These are phyloP conservation scores for Lachancea sp. DNA, from an alignment of 805 yeast genomes.

Conservation along the genomic window DNA sequence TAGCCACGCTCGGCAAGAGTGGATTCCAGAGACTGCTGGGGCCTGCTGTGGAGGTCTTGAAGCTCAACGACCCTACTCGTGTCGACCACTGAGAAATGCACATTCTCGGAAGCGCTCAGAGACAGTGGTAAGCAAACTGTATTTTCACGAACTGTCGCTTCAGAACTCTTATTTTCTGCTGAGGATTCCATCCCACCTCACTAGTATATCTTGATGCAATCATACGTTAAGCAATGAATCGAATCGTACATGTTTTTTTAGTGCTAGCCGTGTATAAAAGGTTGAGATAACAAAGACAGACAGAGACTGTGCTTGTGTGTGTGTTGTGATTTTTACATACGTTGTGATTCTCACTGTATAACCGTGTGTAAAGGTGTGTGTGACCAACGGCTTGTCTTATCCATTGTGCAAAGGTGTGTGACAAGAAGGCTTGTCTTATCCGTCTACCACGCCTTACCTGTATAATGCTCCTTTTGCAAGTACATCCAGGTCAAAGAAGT, in stretches of 20 bases:
- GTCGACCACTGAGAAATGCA: conserved; percentile 8
- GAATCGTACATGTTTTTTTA: background rate
- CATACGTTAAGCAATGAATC: no score
- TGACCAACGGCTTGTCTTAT: no score
- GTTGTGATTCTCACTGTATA: no score
- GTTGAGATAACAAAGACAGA: no score
- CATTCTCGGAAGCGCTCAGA: no score
- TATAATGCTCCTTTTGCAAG: conserved; percentile 58
- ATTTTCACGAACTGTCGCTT: no score
- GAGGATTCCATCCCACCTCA: background rate
- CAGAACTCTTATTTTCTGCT: no score
- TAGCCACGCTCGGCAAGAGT: conserved; percentile 85
- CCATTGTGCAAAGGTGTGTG: no score
- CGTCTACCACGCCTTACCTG: conserved; percentile 22
- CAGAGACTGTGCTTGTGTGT: no score
- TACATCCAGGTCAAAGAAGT: conserved; percentile 78
- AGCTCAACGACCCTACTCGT: conserved; percentile 75
- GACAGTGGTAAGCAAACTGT: no score
- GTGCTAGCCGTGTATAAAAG: background rate
- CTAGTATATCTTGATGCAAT: background rate
- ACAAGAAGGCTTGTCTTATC: background rate
- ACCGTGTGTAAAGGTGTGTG: no score
- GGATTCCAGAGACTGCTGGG: conserved; percentile 94
- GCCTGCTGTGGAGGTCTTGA: conserved; percentile 84
- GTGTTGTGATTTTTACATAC: no score